These are phyloP conservation scores for Rubia balearica DNA, from an alignment of 305 asterid genomes.

Conservation along the genomic window DNA sequence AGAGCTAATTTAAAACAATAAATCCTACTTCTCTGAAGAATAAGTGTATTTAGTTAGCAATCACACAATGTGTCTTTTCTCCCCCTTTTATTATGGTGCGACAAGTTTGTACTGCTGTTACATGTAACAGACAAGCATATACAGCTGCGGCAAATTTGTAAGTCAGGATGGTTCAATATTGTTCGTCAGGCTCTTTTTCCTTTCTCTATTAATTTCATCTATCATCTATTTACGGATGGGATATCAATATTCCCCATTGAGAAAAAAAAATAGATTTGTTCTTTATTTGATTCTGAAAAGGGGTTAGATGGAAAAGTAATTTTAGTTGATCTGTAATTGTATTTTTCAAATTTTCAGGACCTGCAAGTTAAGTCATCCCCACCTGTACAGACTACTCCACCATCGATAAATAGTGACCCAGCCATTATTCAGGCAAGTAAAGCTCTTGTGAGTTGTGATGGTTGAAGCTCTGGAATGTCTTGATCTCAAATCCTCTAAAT, in stretches of 20 bases:
- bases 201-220: neutral
- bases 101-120: neutral
- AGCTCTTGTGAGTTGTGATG: neutral
- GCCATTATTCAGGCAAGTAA: constrained; percentile 89
- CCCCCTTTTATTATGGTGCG: neutral
- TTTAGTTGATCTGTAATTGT: neutral
- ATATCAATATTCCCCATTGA: neutral
- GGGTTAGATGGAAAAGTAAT: neutral
- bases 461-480: constrained; percentile 10
- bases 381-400: constrained; percentile 59
- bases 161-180: neutral
- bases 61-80: neutral
- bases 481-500: neutral
- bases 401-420: constrained; percentile 76
- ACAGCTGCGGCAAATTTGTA: neutral
- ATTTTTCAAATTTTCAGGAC: constrained; percentile 45
- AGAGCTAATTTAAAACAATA: neutral
- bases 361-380: constrained; percentile 89
- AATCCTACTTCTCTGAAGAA: neutral
- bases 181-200: neutral
- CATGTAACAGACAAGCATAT: neutral
- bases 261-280: neutral
- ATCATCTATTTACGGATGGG: neutral
- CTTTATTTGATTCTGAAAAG: neutral
- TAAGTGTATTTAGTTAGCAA: neutral